phyloP scores from a whole-genome alignment of 164 flowering plant genomes.

The Buxus sempervirens region DNA sequence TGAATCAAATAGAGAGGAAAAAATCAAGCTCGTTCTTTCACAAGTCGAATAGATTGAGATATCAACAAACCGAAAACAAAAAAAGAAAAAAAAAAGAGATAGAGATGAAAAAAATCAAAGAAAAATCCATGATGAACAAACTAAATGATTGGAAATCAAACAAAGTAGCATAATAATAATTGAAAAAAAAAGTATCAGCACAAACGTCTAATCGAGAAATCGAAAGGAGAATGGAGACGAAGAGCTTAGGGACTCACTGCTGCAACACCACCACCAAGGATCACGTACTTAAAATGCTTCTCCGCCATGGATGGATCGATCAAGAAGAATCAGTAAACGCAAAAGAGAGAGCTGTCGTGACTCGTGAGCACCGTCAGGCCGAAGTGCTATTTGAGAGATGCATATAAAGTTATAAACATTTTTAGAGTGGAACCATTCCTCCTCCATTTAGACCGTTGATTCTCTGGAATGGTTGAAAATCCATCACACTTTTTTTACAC shows the following conservation, averaged over 20 bases:
- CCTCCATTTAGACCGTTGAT: too few species aligned
- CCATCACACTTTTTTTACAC: too few species aligned
- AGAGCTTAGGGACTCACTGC: conserved; percentile 43
- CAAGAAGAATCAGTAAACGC: neutral
- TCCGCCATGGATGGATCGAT: conserved; percentile 59
- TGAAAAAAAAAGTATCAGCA: too few species aligned
- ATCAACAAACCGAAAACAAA: too few species aligned
- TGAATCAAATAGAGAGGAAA: neutral
- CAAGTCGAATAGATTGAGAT: neutral
- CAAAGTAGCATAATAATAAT: too few species aligned
- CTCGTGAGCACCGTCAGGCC: too few species aligned
- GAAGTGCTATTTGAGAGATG: too few species aligned
- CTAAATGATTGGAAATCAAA: too few species aligned
- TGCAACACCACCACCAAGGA: conserved; percentile 77
- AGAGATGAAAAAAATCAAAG: neutral
- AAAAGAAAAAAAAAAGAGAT: neutral
- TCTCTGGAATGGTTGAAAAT: too few species aligned
- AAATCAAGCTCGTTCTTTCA: neutral
- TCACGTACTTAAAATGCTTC: conserved; percentile 63
- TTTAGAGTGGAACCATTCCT: too few species aligned
- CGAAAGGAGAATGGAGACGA: neutral
- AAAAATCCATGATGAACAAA: neutral
- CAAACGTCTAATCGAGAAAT: conserved; percentile 1
- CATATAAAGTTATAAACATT: too few species aligned
- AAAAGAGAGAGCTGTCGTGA: too few species aligned